Base-by-base conservation (phyloP, 225 moss, liverwort and hornwort species). In the Pseudisothecium myosuroides region DNA sequence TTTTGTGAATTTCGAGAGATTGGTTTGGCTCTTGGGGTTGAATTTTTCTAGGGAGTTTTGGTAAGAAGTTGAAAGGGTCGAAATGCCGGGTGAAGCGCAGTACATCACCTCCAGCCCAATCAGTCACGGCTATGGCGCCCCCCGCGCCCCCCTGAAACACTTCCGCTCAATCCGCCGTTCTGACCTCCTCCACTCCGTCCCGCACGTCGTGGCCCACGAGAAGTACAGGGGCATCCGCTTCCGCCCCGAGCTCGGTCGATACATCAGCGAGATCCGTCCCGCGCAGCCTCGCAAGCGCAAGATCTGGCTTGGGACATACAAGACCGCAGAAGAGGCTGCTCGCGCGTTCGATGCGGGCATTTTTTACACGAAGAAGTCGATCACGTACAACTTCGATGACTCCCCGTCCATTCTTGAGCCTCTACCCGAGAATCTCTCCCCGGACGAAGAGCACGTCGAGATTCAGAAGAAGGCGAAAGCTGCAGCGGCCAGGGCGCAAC, bases 241-340 rank as follows among this genome's bases (percentile, higher is more conserved):
- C 83, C 87, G 93, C 19, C 91, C 91, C 1, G 94, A 94, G 90
- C 60, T 94, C 34, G 85, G 87, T 5, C 92, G 94, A 9, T 94
- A 50, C 85, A 94, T 94, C 61, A 90, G 91, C 88, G 92, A 94
- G 92, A 92, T 94, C 28, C 92, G 94, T 4, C 94, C 94, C 0
- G 90, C 94, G 60, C 94, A 90, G 88, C 94, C 94, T 8, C 84
- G 77, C 34, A 94, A 94, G 88, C 92, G 94, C 24, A 94, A 94
- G 87, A 94, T 94, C 50, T 94, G 94, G 94, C 85, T 94, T 50
- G 94, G 94, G 9, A 94, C 94, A 5, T 94, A 94, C 80, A 94
- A 91, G 63, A 94, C 94, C 8, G 91, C 93, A 2, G 91, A 92
- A 66, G 94, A 94, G 55, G 94, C 94, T 23, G 94, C 94, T 17